Base-by-base conservation (phyloP, 495 filamentous ascomycete species). In the Tirmania nivea region DNA sequence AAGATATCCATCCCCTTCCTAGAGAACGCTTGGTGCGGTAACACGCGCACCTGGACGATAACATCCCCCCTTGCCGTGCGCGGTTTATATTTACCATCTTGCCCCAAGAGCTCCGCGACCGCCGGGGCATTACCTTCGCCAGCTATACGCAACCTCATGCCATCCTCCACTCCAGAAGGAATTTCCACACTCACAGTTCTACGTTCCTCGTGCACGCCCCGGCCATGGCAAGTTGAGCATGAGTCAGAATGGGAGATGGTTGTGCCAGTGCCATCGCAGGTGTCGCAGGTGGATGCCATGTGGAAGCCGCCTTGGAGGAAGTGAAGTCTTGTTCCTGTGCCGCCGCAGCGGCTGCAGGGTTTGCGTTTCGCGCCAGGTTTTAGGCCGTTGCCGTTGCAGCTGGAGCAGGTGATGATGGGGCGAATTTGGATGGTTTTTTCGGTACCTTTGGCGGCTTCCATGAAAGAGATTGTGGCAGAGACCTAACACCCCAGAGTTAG, bases 291-390 rank as follows among this genome's bases (percentile, higher is more conserved):
- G 54, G 83, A 84, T 9, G 81, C 83, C 77, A 97, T 86, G 69
- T 95, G 89, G 70, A 97, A 96, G 14, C 86, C 88, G 35, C 85
- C 86, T 60, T 83, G 77, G 74, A 94, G 81, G 61, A 86, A 77
- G 67, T 93, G 85, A 17, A 94, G 80, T 55, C 81, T 75, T 35
- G 83, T 83, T 49, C 90, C 90, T 10, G 86, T 84, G 5, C 90
- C 90, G 52, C 79, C 79, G 67, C 90, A 97, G 35, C 73, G 71
- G 58, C 77, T 77, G 69, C 90, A 97, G 56, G 77, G 71, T 10
- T 77, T 71, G 55, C 78, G 71, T 62, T 80, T 77, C 14, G 80
- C 73, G 2, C 88, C 87, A 47, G 78, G 66, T 69, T 94, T 95
- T 70, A 97, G 49, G 10, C 90, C 90, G 61, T 71, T 81, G 47